Evolutionary conservation across 2,329 filamentous ascomycete species (phyloP), one percentile per base, ranked within the genome.

Genomic region (Fusarium nelsonii): DNA sequence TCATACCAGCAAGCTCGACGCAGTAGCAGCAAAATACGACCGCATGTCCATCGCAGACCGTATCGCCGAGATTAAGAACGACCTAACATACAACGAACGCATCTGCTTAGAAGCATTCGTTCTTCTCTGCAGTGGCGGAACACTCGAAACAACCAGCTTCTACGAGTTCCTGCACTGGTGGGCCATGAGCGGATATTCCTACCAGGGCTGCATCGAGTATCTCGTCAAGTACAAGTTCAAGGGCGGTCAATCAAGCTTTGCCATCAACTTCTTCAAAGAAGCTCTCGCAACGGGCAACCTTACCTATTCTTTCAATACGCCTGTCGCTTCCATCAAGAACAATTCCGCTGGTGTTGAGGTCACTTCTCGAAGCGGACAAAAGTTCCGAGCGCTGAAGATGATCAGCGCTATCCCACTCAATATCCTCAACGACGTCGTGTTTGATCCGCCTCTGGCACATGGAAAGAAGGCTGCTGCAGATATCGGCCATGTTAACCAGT

Each of bases 81-180:
- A 76, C 0, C 72, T 85, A 1, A 79, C 79, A 0, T 77, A 78
- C 0, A 75, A 81, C n/a, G 83, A 85, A 62, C 77, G 78, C 2
- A 73, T 76, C 4, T 73, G 74, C 4, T 37, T 84, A 3, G 81
- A 84, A 64, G 73, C 76, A 0, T 83, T 82, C 12, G 71, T 84
- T 0, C 73, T 82, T 0, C 78, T 84, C 2, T 80, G 78, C 62
- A 82, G 81, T 50, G 81, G 82, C 7, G 80, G 74, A 0, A 82
- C 79, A 0, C 77, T 83, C 1, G 77, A 81, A 11, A 82, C 80
- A 0, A 81, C 78, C 0, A 81, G 79, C 23, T 83, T 85, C 59
- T 80, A 81, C 48, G 83, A 85, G 54, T 80, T 84, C 33, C 71
- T 85, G 18, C 82, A 83, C 58, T 84, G 82, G 83, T 84, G 79